Evolutionary conservation across 164 flowering plant genomes (phyloP), one percentile per base, ranked within the genome.

Genomic region (Dillenia suffruticosa): DNA sequence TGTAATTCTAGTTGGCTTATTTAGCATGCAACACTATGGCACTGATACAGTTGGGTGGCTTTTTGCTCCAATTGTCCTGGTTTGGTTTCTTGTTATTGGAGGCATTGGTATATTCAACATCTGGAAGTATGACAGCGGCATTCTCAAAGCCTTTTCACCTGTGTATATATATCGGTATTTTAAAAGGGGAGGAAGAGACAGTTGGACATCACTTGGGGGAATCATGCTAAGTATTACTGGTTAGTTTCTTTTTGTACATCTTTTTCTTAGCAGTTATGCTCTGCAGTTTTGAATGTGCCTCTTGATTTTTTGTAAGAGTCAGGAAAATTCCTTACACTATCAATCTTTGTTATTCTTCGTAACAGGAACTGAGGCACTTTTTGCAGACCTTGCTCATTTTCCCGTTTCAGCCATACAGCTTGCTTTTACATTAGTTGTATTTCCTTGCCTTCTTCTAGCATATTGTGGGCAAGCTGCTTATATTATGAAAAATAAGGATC

Each of bases 381-480:
- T 89, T 81, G 99, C 99, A 0, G 99, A 94, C 69, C 74, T 94
- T 49, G 74, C 83, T 54, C 93, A 94, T 79, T 94, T 89, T 81
- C 96, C 99, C 9, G 90, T 88, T 52, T 73, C 82, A 64, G 86
- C 93, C 55, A 67, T 94, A 68, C 98, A 89, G 76, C 74, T 94
- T 69, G 97, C 99, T 45, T 91, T 94, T 70, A 91, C 97, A 6
- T 70, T 81, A 7, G 77, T 94, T 32, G 97, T 94, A 54, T 94
- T 89, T 72, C 99, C 99, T 49, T 86, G 93, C 83, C 96, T 94
- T 69, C 90, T 94, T 60, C 64, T 86, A 68, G 96, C 97, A 46
- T 94, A 94, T 74, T 70, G 81, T 53, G 99, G 99, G 69, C 99
- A 94, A 73, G 99, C 97, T 57, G 97, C 99, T 3, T 94, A 89